Evolutionary conservation across 2,329 filamentous ascomycete species (phyloP).

Genomic region (Penicillium corylophilum): DNA sequence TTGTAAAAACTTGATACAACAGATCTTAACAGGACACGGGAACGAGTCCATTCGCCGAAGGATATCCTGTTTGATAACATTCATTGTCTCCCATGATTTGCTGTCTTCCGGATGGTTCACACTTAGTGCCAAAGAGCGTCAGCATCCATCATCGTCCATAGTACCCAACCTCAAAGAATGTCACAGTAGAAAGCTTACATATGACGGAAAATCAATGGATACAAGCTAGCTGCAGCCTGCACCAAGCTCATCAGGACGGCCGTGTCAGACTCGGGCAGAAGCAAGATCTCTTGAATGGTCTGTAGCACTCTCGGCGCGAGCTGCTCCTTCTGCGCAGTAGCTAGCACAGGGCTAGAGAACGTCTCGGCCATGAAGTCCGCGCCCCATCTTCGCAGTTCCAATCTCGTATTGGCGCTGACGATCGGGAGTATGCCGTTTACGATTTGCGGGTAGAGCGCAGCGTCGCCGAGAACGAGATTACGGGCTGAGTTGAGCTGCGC

Average conservation of each 20-base stretch:
- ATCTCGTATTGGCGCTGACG: conserved; percentile 68
- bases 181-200: conserved; percentile 61
- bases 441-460: conserved; percentile 86
- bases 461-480: conserved; percentile 81
- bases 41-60: conserved; percentile 83
- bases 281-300: conserved; percentile 68
- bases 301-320: conserved; percentile 75
- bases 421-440: conserved; percentile 92
- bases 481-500: conserved; percentile 87
- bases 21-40: conserved; percentile 74
- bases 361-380: conserved; percentile 94
- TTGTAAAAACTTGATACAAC: conserved; percentile 97
- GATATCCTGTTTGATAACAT: conserved; percentile 83
- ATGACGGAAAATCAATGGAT: conserved; percentile 86
- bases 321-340: conserved; percentile 74
- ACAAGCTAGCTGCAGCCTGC: conserved; percentile 87
- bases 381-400: conserved; percentile 92
- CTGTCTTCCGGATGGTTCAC: conserved; percentile 82
- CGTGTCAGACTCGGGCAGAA: conserved; percentile 71
- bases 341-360: conserved; percentile 85
- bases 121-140: conserved; percentile 54
- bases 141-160: conserved; percentile 16
- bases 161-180: not conserved
- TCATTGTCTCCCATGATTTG: conserved; percentile 83
- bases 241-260: conserved; percentile 82